These are phyloP conservation scores for Nitzschia inconspicua DNA, from an alignment of 108 stramenopile species.

Conservation along the genomic window DNA sequence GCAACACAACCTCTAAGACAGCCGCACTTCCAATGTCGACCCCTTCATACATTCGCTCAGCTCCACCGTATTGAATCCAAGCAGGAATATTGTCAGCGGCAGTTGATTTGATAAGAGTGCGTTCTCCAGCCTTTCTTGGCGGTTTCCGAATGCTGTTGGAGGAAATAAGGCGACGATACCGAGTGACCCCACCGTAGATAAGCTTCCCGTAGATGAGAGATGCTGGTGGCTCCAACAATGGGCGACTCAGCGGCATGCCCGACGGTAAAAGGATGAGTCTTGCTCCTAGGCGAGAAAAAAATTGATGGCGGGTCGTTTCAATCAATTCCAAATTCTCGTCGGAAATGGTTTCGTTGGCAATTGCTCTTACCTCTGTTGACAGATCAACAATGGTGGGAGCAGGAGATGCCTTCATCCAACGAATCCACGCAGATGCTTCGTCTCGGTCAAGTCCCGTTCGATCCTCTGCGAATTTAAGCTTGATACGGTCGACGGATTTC, in stretches of 20 bases:
- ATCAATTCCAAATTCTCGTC: constrained; percentile 33
- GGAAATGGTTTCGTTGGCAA: constrained; percentile 39
- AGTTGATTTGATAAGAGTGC: constrained; percentile 23
- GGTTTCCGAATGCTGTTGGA: constrained; percentile 28
- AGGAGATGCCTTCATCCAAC: constrained; percentile 76
- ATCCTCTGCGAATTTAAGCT: constrained; percentile 35
- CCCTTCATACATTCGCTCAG: constrained; percentile 68
- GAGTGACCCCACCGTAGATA: constrained; percentile 68
- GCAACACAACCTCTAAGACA: constrained; percentile 56
- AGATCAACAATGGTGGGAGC: constrained; percentile 65
- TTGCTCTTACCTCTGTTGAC: constrained; percentile 30
- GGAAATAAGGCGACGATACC: constrained; percentile 49
- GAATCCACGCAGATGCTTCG: constrained; percentile 54
- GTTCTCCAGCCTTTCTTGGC: constrained; percentile 47
- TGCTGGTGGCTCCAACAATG: constrained; percentile 55
- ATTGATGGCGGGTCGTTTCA: constrained; percentile 45
- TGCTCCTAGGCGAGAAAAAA: constrained; percentile 52
- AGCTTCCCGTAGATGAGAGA: constrained; percentile 73
- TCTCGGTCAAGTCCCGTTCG: constrained; percentile 41
- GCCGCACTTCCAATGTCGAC: constrained; percentile 75
- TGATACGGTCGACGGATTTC: constrained; percentile 44
- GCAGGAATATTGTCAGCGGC: constrained; percentile 39
- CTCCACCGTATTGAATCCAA: constrained; percentile 77
- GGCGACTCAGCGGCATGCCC: constrained; percentile 40
- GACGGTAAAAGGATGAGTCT: constrained; percentile 67